Evolutionary conservation across 78 protist genomes (phyloP).

Genomic region (Dictyostelium brefeldianum): DNA sequence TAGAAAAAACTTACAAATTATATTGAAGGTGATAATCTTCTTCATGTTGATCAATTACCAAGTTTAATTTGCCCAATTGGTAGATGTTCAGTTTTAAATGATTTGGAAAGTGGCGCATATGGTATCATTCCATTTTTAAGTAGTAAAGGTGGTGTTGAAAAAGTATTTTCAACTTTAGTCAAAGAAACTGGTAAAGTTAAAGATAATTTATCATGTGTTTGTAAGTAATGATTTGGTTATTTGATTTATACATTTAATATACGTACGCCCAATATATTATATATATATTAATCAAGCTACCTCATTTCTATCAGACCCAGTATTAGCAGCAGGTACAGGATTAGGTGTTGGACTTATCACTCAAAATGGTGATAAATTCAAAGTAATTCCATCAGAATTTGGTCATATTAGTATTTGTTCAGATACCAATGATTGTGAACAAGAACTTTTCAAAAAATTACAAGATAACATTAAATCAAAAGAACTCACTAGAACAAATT

Average conservation of each 20-base stretch:
- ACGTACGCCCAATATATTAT: not conserved
- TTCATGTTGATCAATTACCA: not conserved
- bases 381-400: constrained; percentile 76
- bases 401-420: constrained; percentile 66
- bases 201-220: not conserved
- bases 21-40: not conserved
- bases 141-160: not conserved
- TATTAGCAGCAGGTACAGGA: constrained; percentile 82
- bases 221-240: constrained; percentile 21
- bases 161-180: not conserved
- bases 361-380: constrained; percentile 1
- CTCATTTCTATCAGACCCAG: no score
- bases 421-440: not conserved
- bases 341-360: constrained; percentile 75
- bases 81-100: constrained; percentile 28
- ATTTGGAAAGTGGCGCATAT: constrained; percentile 72
- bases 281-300: not conserved
- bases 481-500: not conserved
- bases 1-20: constrained; percentile 17
- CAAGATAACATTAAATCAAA: not conserved
- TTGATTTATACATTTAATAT: not conserved
- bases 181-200: not conserved
- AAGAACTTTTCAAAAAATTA: constrained; percentile 16
- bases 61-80: constrained; percentile 25
- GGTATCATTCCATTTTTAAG: constrained; percentile 47